Conservation (phyloP, 257 asterid species). For the Nicotiana obtusifolia region DNA sequence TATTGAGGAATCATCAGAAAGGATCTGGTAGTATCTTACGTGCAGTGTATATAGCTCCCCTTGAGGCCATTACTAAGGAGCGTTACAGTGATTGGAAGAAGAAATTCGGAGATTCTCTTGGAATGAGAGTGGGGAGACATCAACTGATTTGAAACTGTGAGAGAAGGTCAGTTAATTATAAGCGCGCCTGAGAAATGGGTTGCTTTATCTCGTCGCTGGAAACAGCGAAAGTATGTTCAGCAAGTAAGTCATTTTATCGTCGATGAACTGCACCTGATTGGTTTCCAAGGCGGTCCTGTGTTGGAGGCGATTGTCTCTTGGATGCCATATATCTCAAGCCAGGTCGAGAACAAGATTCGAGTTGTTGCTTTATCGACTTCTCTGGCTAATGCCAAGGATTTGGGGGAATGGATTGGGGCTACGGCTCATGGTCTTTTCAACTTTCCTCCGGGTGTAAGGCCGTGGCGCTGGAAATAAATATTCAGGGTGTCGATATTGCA, state of each 20-base stretch:
- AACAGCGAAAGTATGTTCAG: constrained; percentile 34
- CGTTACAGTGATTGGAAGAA: constrained; percentile 31
- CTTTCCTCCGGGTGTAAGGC: constrained; percentile 41
- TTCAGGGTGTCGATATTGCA: constrained; percentile 41
- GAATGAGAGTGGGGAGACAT: constrained; percentile 37
- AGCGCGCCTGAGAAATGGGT: constrained; percentile 46
- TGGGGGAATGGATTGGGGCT: constrained; percentile 46
- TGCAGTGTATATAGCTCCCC: constrained; percentile 37
- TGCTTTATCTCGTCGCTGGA: constrained; percentile 41
- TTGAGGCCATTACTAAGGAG: constrained; percentile 38
- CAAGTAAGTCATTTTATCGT: constrained; percentile 34
- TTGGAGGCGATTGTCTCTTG: constrained; percentile 39
- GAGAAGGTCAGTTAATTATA: constrained; percentile 33
- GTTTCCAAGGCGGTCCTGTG: constrained; percentile 34
- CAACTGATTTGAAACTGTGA: constrained; percentile 31
- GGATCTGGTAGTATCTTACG: constrained; percentile 24
- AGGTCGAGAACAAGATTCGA: constrained; percentile 29
- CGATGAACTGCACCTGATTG: constrained; percentile 42
- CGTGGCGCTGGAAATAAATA: constrained; percentile 40
- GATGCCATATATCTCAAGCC: constrained; percentile 33
- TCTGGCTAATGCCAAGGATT: constrained; percentile 41
- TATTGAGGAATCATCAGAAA: constrained; percentile 32
- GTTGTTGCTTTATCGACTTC: constrained; percentile 34
- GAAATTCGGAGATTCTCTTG: constrained; percentile 37
- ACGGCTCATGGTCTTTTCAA: constrained; percentile 41